A percentile compares a stretch with the other conserved stretches of the same genome.
Conservation (phyloP, 805 yeast species). For the Candida dajiaensis region DNA sequence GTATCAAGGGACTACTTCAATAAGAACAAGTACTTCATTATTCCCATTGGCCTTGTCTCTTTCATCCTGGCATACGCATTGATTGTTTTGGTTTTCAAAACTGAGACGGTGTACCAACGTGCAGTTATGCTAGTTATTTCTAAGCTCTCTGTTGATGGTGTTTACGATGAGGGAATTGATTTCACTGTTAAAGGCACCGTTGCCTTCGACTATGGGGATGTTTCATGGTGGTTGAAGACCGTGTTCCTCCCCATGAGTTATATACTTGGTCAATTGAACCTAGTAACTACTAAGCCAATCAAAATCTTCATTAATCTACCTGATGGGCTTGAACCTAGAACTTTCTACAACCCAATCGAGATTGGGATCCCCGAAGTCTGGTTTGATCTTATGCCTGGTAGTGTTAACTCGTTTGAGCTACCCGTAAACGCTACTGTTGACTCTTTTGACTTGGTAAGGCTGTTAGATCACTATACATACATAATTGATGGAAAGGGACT, state of each 20-base stretch:
- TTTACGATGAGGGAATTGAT: conserved; percentile 14
- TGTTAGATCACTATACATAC: conserved; percentile 5
- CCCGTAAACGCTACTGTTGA: conserved; percentile 4
- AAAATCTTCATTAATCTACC: conserved; percentile 12
- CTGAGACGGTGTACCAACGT: conserved; percentile 3
- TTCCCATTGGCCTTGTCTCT: neutral
- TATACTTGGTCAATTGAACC: conserved; percentile 2
- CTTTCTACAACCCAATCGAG: conserved; percentile 8
- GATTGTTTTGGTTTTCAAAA: neutral
- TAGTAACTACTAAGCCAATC: conserved; percentile 6
- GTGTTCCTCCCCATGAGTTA: conserved; percentile 6
- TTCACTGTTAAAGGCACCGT: conserved; percentile 7
- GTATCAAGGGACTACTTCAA: neutral
- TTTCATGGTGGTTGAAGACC: conserved; percentile 6
- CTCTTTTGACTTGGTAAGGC: conserved; percentile 6
- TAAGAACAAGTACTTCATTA: neutral
- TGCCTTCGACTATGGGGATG: conserved; percentile 13
- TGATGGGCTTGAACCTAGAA: neutral
- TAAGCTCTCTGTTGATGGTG: conserved; percentile 4
- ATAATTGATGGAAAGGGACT: conserved; percentile 1
- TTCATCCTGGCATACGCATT: neutral
- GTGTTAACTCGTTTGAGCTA: conserved; percentile 5
- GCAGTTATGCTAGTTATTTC: conserved; percentile 7
- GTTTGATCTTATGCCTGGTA: conserved; percentile 11
- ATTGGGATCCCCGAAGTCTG: conserved; percentile 1